These are phyloP conservation scores for Penicillium sp. DNA, from an alignment of 2,329 filamentous ascomycete species.

Conservation along the genomic window DNA sequence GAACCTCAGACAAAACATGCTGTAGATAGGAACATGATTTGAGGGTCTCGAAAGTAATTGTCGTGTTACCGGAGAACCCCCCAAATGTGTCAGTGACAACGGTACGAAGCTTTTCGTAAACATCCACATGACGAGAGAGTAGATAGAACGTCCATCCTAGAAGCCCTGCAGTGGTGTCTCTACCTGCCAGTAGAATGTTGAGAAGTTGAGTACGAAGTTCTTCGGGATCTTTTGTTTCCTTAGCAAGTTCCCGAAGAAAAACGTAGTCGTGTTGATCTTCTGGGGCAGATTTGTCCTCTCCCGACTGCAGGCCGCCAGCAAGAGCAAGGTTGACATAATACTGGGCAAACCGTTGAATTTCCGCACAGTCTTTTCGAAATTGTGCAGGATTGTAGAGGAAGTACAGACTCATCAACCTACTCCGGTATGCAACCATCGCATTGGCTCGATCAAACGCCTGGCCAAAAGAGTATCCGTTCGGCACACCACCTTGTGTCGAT, in stretches of 20 bases:
- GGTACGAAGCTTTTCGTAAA: neutral
- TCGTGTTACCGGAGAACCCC: neutral
- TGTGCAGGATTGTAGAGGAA: constrained; percentile 2
- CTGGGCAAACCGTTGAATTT: constrained; percentile 1
- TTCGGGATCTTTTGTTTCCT: neutral
- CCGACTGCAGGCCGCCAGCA: neutral
- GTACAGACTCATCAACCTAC: constrained; percentile 4
- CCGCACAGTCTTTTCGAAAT: constrained; percentile 4
- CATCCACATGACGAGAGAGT: constrained; percentile 50
- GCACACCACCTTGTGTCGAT: neutral
- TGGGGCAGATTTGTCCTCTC: neutral
- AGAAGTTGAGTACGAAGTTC: constrained; percentile 73
- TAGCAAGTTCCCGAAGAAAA: constrained; percentile 2
- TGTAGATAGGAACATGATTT: constrained; percentile 13
- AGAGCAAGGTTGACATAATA: constrained; percentile 5
- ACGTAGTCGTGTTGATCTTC: neutral
- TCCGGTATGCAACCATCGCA: constrained; percentile 5
- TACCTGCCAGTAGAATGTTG: constrained; percentile 72
- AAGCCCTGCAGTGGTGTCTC: constrained; percentile 75
- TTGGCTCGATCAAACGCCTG: constrained; percentile 4
- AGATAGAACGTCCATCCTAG: constrained; percentile 78
- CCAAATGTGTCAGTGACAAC: constrained; percentile 9
- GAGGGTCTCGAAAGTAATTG: neutral
- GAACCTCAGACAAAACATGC: constrained; percentile 5
- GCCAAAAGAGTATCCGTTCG: neutral